phyloP scores from a whole-genome alignment of 225 moss, liverwort and hornwort species.

The Takakia lepidozioides region DNA sequence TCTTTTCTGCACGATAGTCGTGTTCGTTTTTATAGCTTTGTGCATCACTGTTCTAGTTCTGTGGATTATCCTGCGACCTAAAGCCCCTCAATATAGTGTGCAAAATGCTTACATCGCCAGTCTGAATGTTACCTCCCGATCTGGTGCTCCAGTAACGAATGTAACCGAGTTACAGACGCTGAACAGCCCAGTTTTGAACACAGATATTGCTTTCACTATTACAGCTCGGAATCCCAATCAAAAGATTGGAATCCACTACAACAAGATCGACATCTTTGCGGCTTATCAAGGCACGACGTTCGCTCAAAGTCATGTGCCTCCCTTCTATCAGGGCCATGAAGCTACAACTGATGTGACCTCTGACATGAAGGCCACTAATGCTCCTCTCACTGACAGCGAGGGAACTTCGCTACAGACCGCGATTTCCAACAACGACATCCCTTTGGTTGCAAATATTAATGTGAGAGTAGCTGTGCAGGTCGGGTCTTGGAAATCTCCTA shows the following conservation, averaged over 20 bases:
- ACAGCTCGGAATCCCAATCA: constrained; percentile 28
- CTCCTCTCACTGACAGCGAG: constrained; percentile 20
- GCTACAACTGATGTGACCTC: constrained; percentile 23
- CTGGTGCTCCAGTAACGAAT: too few species aligned
- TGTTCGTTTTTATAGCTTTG: constrained; percentile 22
- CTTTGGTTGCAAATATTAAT: constrained; percentile 25
- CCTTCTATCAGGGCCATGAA: constrained; percentile 28
- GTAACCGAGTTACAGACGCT: constrained; percentile 7
- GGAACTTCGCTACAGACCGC: constrained; percentile 19
- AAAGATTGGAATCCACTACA: constrained; percentile 41
- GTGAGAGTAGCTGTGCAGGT: constrained; percentile 27
- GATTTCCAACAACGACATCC: constrained; percentile 23
- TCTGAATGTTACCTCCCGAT: constrained; percentile 32
- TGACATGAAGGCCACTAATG: constrained; percentile 15
- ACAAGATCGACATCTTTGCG: constrained; percentile 21
- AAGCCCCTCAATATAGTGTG: constrained; percentile 37
- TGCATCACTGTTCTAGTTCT: constrained; percentile 35
- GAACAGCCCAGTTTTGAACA: constrained; percentile 24
- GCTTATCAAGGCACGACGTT: constrained; percentile 22
- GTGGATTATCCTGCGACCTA: constrained; percentile 33
- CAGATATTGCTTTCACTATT: constrained; percentile 30
- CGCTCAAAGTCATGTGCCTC: constrained; percentile 16
- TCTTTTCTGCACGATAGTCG: constrained; percentile 21
- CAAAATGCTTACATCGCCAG: constrained; percentile 36
- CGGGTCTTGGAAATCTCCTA: constrained; percentile 31